Conservation (phyloP, 1,284 basidiomycete genomes). For the Omphalotus olearius region DNA sequence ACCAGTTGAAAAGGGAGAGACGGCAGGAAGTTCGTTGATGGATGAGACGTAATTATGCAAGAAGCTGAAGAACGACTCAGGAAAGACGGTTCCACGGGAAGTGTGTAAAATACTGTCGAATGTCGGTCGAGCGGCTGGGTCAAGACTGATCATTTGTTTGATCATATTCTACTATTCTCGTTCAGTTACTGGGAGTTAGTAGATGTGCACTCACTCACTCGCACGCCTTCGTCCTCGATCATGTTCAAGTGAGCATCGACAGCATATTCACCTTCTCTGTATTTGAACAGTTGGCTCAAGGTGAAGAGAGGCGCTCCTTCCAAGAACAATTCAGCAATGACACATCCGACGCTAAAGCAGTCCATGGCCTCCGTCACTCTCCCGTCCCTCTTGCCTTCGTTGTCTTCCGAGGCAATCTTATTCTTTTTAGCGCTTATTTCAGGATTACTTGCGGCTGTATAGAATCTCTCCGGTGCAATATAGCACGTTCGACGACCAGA, state of each 20-base stretch:
- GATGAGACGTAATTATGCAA: slow-evolving; percentile 86
- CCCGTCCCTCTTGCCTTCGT: slow-evolving; percentile 56
- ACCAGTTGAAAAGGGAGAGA: slow-evolving; percentile 37
- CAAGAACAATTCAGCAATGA: slow-evolving; percentile 93
- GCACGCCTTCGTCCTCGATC: slow-evolving; percentile 80
- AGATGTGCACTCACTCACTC: slow-evolving; percentile 46
- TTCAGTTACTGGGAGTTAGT: slow-evolving; percentile 19
- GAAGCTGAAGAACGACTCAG: slow-evolving; percentile 92
- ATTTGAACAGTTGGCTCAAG: slow-evolving; percentile 94
- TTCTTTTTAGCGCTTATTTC: slow-evolving; percentile 66
- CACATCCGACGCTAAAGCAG: slow-evolving; percentile 94
- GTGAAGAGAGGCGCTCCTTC: slow-evolving; percentile 95
- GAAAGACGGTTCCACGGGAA: slow-evolving; percentile 80
- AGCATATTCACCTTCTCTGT: slow-evolving; percentile 80
- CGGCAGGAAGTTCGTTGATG: slow-evolving; percentile 63
- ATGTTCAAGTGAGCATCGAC: slow-evolving; percentile 71
- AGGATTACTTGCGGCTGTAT: slow-evolving; percentile 64
- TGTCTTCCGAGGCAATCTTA: slow-evolving; percentile 43
- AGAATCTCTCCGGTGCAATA: slow-evolving; percentile 95
- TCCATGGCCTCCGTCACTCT: slow-evolving; percentile 97
- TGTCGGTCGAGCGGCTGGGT: slow-evolving; percentile 73
- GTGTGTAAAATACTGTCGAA: slow-evolving; percentile 82
- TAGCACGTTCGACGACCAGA: slow-evolving; percentile 93
- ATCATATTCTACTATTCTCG: slow-evolving; percentile 65
- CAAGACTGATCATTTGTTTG: slow-evolving; percentile 85